Conservation (phyloP, 2,329 filamentous ascomycete genomes). For the Arthroderma sp. region DNA sequence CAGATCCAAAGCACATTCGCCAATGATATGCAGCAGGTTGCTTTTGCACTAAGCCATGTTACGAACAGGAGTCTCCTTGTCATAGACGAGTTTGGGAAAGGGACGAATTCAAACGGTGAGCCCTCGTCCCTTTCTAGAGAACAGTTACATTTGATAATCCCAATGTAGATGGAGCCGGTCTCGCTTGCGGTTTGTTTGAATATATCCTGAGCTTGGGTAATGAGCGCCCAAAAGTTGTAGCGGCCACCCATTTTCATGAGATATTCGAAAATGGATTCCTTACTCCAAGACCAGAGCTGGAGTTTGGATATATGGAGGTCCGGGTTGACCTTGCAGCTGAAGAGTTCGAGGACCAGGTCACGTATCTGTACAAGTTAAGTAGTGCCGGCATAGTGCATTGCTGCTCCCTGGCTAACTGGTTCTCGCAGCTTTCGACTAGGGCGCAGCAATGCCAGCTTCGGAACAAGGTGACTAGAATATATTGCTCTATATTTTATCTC, state of each 20-base stretch:
- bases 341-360: conserved; percentile 40
- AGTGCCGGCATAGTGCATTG: no score
- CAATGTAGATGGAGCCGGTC: conserved; percentile 46
- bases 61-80: conserved; percentile 68
- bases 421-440: conserved; percentile 42
- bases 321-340: conserved; percentile 30
- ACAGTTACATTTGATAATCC: background rate
- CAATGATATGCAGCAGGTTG: conserved; percentile 80
- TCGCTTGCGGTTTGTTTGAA: conserved; percentile 49
- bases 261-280: conserved; percentile 42
- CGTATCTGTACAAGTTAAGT: conserved; percentile 53
- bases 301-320: conserved; percentile 48
- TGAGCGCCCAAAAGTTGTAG: conserved; percentile 46
- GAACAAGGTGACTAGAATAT: conserved; percentile 40
- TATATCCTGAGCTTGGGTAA: conserved; percentile 39
- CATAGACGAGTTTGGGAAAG: conserved; percentile 83
- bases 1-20: conserved; percentile 53
- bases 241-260: conserved; percentile 51
- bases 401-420: background rate
- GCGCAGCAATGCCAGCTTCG: conserved; percentile 68
- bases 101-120: conserved; percentile 45
- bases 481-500: conserved; percentile 8
- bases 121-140: background rate
- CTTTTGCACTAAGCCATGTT: conserved; percentile 59
- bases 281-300: conserved; percentile 30